Base-by-base conservation (phyloP, 305 asterid genomes). In the Striga hermonthica region DNA sequence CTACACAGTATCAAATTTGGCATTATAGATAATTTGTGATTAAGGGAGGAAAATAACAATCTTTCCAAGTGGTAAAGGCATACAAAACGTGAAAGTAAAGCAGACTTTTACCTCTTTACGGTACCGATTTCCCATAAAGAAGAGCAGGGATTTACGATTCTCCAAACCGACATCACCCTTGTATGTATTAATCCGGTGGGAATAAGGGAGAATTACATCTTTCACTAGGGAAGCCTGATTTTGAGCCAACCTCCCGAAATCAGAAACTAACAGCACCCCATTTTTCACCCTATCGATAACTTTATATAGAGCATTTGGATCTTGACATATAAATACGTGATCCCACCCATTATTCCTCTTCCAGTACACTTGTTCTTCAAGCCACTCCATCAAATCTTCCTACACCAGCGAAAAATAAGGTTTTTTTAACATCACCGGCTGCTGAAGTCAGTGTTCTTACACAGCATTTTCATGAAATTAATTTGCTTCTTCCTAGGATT, bases 311-410 rank as follows among this genome's bases (percentile, higher is more conserved):
- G 99, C 99, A 80, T 93, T 93, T 64, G 99, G 99, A 83, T 93
- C 99, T 75, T 93, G 99, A 72, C 96, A 88, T 79, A 93, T 88
- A 72, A 90, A 80, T 53, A 90, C 92, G 72, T 93, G 99, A 80
- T 93, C 99, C 92, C 96, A 71, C n/a, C 99, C 99, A 69, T 93
- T 83, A 79, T 93, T 90, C 79, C 90, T 88, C 81, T 86, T 88
- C 97, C 97, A 93, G 60, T 88, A 80, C 31, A 66, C 81, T 71
- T 90, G 95, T 66, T 82, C 79, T 76, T 88, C 97, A 84, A 93
- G 69, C 95, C 96, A 93, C 62, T 86, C 88, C 78, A 93, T 80
- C 81, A 93, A 78, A 64, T 83, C 83, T 70, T 82, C 97, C 99
- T 93, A 79, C 79, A 87, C 59, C 75, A 73, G 43, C 59, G 73